These are phyloP conservation scores for Candida ortonii DNA, from an alignment of 805 yeast genomes.

Conservation along the genomic window DNA sequence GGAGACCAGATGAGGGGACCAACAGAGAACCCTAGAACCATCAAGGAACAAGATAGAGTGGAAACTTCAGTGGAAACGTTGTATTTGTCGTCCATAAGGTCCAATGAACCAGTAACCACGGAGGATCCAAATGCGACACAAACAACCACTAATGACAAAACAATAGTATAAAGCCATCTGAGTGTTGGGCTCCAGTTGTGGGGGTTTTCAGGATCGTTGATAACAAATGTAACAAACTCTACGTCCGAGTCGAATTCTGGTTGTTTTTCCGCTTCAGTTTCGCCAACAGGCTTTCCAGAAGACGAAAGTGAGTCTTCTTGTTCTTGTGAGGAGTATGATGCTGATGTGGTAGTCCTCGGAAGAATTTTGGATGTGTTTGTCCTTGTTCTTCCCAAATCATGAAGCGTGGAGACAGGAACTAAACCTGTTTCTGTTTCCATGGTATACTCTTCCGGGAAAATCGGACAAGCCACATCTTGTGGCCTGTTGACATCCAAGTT, in stretches of 20 bases:
- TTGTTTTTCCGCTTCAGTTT: slow-evolving; percentile 22
- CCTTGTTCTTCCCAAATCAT: slow-evolving; percentile 55
- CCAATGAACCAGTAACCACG: slow-evolving; percentile 81
- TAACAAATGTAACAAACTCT: slow-evolving; percentile 79
- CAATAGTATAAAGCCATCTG: slow-evolving; percentile 66
- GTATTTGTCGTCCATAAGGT: slow-evolving; percentile 61
- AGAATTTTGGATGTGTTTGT: slow-evolving; percentile 18
- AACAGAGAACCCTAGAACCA: slow-evolving; percentile 84
- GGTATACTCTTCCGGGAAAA: slow-evolving; percentile 91
- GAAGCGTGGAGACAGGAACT: slow-evolving; percentile 75
- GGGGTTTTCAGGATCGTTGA: slow-evolving; percentile 86
- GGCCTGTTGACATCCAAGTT: slow-evolving; percentile 58
- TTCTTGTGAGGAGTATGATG: slow-evolving; percentile 14
- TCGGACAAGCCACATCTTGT: slow-evolving; percentile 52
- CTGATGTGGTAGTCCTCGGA: slow-evolving; percentile 20
- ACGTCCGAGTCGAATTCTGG: slow-evolving; percentile 57
- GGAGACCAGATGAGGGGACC: slow-evolving; percentile 94
- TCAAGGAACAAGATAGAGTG: slow-evolving; percentile 72
- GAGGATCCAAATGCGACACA: slow-evolving; percentile 94
- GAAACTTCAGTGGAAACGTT: slow-evolving; percentile 77
- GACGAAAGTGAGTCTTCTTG: slow-evolving; percentile 31
- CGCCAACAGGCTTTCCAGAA: slow-evolving; percentile 20
- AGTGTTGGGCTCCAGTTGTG: slow-evolving; percentile 66
- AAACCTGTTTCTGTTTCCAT: slow-evolving; percentile 86
- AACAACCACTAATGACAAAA: slow-evolving; percentile 70